phyloP scores from a whole-genome alignment of 176 grass and related monocot genomes.

The Aegilops tauschii region DNA sequence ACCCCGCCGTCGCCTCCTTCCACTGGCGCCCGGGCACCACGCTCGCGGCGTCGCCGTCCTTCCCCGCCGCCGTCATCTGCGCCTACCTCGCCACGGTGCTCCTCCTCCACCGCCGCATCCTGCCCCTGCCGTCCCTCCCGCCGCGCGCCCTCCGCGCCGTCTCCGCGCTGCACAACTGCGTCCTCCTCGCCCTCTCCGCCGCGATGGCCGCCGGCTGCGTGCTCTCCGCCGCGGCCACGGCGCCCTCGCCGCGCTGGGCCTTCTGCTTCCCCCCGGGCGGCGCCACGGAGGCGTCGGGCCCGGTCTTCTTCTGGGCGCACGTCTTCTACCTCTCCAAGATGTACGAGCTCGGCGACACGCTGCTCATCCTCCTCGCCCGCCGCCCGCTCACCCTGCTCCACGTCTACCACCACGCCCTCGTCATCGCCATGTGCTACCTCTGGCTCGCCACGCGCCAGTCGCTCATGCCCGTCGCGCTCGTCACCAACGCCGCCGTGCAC shows the following conservation, averaged over 20 bases:
- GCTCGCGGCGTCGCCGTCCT: slow-evolving; percentile 49
- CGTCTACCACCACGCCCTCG: slow-evolving; percentile 94
- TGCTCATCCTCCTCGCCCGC: slow-evolving; percentile 71
- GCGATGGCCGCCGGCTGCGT: slow-evolving; percentile 67
- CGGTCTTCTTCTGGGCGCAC: slow-evolving; percentile 95
- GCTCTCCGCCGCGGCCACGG: slow-evolving; percentile 50
- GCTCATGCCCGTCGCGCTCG: slow-evolving; percentile 69
- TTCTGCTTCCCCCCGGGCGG: slow-evolving; percentile 76
- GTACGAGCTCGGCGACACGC: slow-evolving; percentile 88
- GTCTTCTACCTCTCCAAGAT: slow-evolving; percentile 94
- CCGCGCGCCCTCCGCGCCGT: slow-evolving; percentile 37
- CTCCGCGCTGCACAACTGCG: slow-evolving; percentile 65
- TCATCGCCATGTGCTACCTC: slow-evolving; percentile 32
- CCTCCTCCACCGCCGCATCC: slow-evolving; percentile 52
- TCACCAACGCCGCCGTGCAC: slow-evolving; percentile 84
- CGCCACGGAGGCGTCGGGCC: slow-evolving; percentile 41
- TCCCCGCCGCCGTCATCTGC: slow-evolving; percentile 48
- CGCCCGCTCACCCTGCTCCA: slow-evolving; percentile 89
- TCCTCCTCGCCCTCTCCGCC: slow-evolving; percentile 66
- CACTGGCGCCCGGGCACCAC: slow-evolving; percentile 63
- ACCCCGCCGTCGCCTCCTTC: slow-evolving; percentile 61
- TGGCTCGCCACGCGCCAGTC: slow-evolving; percentile 56
- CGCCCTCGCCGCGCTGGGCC: slow-evolving; percentile 15
- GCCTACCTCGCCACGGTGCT: slow-evolving; percentile 69
- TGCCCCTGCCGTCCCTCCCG: slow-evolving; percentile 44